Conservation (phyloP, 2,329 filamentous ascomycete genomes). For the Aureobasidium sp. region DNA sequence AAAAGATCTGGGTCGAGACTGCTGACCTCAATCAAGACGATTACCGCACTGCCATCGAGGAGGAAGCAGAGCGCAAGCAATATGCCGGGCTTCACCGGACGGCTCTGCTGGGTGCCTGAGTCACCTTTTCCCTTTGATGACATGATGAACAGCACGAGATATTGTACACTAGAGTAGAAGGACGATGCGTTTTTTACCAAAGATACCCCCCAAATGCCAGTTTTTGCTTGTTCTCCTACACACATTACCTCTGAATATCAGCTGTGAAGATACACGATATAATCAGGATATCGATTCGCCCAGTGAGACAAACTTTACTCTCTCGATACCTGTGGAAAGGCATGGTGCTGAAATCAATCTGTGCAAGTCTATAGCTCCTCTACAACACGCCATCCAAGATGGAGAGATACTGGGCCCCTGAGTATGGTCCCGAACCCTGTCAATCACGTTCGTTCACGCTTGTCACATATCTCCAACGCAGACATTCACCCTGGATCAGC, state of each 20-base stretch:
- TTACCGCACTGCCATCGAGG: conserved; percentile 67
- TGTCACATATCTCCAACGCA: neutral
- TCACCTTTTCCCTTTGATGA: neutral
- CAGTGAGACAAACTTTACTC: neutral
- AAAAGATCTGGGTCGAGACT: conserved; percentile 77
- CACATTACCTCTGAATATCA: too few species aligned
- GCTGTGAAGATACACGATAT: neutral
- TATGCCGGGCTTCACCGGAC: conserved; percentile 37
- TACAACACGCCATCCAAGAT: neutral
- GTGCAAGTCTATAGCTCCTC: neutral
- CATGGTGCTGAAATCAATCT: neutral
- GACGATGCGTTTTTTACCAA: neutral
- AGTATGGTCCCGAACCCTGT: neutral
- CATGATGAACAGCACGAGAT: neutral
- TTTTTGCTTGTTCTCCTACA: neutral
- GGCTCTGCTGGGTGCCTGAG: neutral
- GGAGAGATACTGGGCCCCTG: neutral
- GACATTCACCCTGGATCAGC: neutral
- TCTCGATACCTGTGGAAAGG: neutral
- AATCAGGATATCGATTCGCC: neutral
- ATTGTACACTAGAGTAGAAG: neutral
- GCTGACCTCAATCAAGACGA: conserved; percentile 88
- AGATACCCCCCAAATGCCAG: conserved; percentile 1
- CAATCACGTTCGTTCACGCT: neutral
- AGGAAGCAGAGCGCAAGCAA: conserved; percentile 50